phyloP scores from a whole-genome alignment of 306 rosid species.

The Sphenostylis stenocarpa region DNA sequence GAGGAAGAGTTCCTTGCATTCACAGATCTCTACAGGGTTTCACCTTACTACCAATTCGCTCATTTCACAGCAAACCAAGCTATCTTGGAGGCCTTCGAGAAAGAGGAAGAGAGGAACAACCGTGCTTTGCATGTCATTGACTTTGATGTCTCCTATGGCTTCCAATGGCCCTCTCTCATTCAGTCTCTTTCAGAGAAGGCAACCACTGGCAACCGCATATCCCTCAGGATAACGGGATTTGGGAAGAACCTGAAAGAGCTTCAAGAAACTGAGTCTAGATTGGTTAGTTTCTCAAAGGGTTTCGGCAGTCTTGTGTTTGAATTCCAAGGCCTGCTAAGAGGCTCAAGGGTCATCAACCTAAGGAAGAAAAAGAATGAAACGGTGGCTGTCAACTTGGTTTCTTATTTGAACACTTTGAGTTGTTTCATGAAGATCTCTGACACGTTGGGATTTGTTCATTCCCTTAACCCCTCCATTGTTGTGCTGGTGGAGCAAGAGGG shows the following conservation, averaged over 20 bases:
- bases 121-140: conserved; percentile 63
- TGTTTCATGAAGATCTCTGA: conserved; percentile 51
- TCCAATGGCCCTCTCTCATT: conserved; percentile 83
- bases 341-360: conserved; percentile 46
- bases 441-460: conserved; percentile 59
- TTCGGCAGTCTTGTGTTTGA: conserved; percentile 56
- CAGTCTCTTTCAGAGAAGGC: conserved; percentile 82
- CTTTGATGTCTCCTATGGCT: conserved; percentile 71
- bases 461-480: conserved; percentile 57
- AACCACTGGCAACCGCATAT: conserved; percentile 42
- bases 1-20: conserved; percentile 64
- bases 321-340: conserved; percentile 64
- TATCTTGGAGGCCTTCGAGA: conserved; percentile 69
- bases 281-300: conserved; percentile 65
- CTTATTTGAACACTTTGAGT: conserved; percentile 50
- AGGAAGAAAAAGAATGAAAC: conserved; percentile 69
- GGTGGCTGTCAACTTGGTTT: conserved; percentile 66
- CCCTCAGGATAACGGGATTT: conserved; percentile 58
- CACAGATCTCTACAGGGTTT: conserved; percentile 61
- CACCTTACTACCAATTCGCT: conserved; percentile 78
- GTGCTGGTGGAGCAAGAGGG: conserved; percentile 74
- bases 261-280: conserved; percentile 65
- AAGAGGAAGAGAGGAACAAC: conserved; percentile 57
- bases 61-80: conserved; percentile 85
- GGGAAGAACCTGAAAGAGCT: conserved; percentile 58